A percentile compares a stretch with the other conserved stretches of the same genome.
These are phyloP conservation scores for Clarireedia paspali DNA, from an alignment of 2,329 filamentous ascomycete species.

Conservation along the genomic window DNA sequence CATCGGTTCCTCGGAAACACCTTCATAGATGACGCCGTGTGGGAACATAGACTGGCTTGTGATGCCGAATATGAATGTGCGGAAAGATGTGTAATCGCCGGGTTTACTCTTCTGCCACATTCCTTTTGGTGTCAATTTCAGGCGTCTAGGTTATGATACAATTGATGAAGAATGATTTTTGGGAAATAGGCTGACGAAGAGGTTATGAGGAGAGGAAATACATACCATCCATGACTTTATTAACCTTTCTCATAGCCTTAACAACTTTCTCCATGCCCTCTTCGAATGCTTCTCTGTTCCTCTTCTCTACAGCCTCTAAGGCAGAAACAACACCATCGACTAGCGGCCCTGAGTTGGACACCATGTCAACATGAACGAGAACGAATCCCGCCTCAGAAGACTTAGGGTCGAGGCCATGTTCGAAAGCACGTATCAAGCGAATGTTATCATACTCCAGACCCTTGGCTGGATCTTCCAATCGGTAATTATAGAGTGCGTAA, in stretches of 20 bases:
- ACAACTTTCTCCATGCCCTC: constrained; percentile 55
- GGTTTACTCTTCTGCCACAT: constrained; percentile 93
- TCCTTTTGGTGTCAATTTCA: constrained; percentile 34
- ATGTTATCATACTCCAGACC: constrained; percentile 61
- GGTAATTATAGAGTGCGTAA: constrained; percentile 64
- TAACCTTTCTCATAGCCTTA: constrained; percentile 59
- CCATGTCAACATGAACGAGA: constrained; percentile 95
- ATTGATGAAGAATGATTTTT: not conserved
- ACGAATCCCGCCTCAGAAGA: constrained; percentile 94
- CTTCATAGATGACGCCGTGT: constrained; percentile 82
- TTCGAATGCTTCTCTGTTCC: constrained; percentile 53
- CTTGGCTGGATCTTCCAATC: constrained; percentile 44
- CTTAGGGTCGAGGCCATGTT: constrained; percentile 75
- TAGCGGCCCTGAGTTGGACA: constrained; percentile 72
- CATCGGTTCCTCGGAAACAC: constrained; percentile 65
- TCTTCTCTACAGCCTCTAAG: constrained; percentile 47
- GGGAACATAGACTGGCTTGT: constrained; percentile 93
- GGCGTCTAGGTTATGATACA: constrained; percentile 11
- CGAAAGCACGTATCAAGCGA: constrained; percentile 83
- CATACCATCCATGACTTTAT: constrained; percentile 68
- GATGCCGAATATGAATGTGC: constrained; percentile 96
- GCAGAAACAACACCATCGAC: constrained; percentile 64
- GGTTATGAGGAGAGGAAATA: constrained; percentile 10
- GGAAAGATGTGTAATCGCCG: constrained; percentile 77
- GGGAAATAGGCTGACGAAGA: not conserved